Evolutionary conservation across 23 red algal genomes (phyloP), one percentile per base, ranked within the genome.

Genomic region (Gracilaria domingensis): DNA sequence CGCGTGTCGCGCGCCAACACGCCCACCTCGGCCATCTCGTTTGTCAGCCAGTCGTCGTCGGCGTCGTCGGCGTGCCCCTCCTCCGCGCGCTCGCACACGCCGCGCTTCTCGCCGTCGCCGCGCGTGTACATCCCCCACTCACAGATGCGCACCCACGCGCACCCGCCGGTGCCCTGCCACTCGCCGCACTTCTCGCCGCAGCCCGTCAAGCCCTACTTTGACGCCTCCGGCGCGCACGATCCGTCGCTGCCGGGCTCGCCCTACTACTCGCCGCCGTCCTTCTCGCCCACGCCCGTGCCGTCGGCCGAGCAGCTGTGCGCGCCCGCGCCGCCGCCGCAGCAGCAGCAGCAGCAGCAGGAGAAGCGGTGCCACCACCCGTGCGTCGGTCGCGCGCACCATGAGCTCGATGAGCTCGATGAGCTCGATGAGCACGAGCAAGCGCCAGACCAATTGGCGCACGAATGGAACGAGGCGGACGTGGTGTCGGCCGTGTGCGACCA

Each of bases 111-210:
- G 11, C 80, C 80, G 48, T 26, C 56, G 56, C 56, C 54, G 12
- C 42, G 42, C 37, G n/a, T 14, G 73, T 35, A 26, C 14, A 12
- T 11, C 78, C 78, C 12, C 50, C 23, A 14, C 72, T 35, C n/a
- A n/a, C 9, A 4, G 8, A 4, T 17, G 14, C 77, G 50, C 77
- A 13, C 8, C 77, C 47, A 35, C 6, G 1, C 69, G 37, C 39
- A 40, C 36, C 17, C 69, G 3, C 1, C 69, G 55, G 5, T 45
- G 42, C 42, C 42, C 5, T 45, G 42, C 42, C 55, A 24, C 66
- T 71, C 66, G 75, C 75, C 75, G 14, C 39, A 16, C 77, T 37
- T n/a, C 24, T 21, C 26, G 39, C 75, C 75, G 36, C 21, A 55
- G 42, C 39, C 47, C 38, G 2, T 3, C 47, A 28, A 49, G 70